These are phyloP conservation scores for Schizochytrium sp. DNA, from an alignment of 108 stramenopile species.

Conservation along the genomic window DNA sequence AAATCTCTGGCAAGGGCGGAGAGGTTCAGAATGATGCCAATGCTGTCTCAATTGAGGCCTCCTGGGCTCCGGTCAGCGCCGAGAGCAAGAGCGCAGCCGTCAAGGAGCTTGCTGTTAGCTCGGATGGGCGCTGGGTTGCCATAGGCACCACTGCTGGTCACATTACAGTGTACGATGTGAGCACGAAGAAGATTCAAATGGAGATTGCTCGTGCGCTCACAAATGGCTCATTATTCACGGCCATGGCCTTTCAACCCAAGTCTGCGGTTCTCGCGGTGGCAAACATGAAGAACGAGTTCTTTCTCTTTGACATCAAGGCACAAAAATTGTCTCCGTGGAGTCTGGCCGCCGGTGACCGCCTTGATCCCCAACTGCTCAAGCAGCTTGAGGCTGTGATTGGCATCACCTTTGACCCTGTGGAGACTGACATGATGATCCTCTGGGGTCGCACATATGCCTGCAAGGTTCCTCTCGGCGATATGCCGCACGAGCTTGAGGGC, in stretches of 20 bases:
- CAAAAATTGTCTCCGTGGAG: constrained; percentile 18
- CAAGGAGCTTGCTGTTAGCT: background rate
- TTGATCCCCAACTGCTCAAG: background rate
- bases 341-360: background rate
- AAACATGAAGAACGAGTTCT: constrained; percentile 16
- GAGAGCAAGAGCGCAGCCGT: background rate
- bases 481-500: constrained; percentile 33
- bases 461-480: background rate
- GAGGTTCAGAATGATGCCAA: background rate
- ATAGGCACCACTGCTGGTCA: background rate
- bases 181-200: background rate
- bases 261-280: background rate
- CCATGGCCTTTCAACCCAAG: background rate
- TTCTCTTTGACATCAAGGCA: constrained; percentile 9
- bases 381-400: constrained; percentile 19
- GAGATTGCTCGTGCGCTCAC: background rate
- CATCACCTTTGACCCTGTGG: background rate
- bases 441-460: constrained; percentile 41
- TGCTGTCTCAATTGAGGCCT: background rate
- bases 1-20: background rate
- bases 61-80: constrained; percentile 11
- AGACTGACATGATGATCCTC: background rate
- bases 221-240: background rate
- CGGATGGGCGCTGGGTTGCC: constrained; percentile 42
- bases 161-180: background rate